Evolutionary conservation across 1,284 basidiomycete genomes (phyloP).

Genomic region (Phaffia rhodozyma): DNA sequence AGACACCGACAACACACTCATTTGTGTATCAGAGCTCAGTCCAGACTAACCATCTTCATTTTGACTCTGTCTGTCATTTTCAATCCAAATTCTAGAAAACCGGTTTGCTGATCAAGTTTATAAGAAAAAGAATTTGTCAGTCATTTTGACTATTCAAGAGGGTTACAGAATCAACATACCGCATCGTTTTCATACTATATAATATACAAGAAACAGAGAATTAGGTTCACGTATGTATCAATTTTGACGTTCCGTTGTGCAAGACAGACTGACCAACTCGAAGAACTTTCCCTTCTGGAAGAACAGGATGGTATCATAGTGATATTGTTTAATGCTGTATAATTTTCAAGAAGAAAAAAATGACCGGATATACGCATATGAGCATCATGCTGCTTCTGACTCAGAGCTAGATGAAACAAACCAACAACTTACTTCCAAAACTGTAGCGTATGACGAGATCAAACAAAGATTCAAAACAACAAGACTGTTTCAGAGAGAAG

Average conservation of each 20-base stretch:
- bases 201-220: not conserved
- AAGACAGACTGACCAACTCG: slow-evolving; percentile 13
- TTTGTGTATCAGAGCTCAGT: not conserved
- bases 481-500: not conserved
- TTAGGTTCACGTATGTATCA: slow-evolving; percentile 30
- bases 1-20: not conserved
- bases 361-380: too few relatives aligned
- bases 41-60: slow-evolving; percentile 78
- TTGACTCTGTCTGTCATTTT: slow-evolving; percentile 64
- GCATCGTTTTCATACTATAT: slow-evolving; percentile 80
- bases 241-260: slow-evolving; percentile 49
- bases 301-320: slow-evolving; percentile 88
- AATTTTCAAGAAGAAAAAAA: not conserved
- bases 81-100: slow-evolving; percentile 66
- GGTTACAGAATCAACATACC: slow-evolving; percentile 21
- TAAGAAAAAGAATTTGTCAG: not conserved
- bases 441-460: not conserved
- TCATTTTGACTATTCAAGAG: not conserved
- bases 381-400: not conserved
- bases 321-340: slow-evolving; percentile 90
- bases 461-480: slow-evolving; percentile 1
- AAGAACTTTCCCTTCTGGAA: slow-evolving; percentile 76
- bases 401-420: too few relatives aligned
- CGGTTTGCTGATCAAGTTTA: slow-evolving; percentile 52
- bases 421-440: not conserved